Evolutionary conservation across 208 protist species (phyloP), one percentile per base, ranked within the genome.

Genomic region (Leishmania arabica): DNA sequence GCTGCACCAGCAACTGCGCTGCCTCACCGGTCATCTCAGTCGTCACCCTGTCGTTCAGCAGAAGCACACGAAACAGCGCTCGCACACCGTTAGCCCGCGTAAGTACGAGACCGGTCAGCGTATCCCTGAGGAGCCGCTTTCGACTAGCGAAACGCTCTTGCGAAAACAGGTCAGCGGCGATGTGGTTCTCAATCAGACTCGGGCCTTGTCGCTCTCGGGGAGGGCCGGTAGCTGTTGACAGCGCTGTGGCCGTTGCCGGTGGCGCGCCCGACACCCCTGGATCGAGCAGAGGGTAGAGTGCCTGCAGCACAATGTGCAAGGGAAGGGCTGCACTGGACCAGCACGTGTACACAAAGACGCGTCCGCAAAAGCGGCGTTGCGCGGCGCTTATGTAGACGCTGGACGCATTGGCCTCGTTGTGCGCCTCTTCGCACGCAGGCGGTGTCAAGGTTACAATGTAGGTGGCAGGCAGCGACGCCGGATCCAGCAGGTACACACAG

Each of bases 261-360:
- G 51, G 45, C 54, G 77, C 3, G 11, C 15, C 49, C 75, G 77
- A 40, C 45, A 53, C 27, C 19, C 13, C 53, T 42, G 42, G 19
- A 47, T 92, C 86, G 37, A 97, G 87, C 49, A 97, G 83, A 1
- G 94, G 92, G 79, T 96, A 96, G 40, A 97, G 87, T 0, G 92
- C 88, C 15, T 83, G 75, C 2, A 95, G 78, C 4, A 96, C 81
- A 37, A 75, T 70, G 21, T 82, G 62, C 53, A 84, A 54, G 1
- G 87, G 88, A 15, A 93, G 74, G 2, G 82, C 53, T 3, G 69
- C n/a, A 17, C 74, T 64, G 9, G 74, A 85, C 84, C 87, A 94
- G 82, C 90, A 93, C 7, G 95, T 80, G 81, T 88, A 90, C 53
- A 96, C 75, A 62, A 97, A 85, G 49, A 91, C 58, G 17, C 82